phyloP scores from a whole-genome alignment of 2,329 filamentous ascomycete genomes.

The Arthrobotrys conoides region DNA sequence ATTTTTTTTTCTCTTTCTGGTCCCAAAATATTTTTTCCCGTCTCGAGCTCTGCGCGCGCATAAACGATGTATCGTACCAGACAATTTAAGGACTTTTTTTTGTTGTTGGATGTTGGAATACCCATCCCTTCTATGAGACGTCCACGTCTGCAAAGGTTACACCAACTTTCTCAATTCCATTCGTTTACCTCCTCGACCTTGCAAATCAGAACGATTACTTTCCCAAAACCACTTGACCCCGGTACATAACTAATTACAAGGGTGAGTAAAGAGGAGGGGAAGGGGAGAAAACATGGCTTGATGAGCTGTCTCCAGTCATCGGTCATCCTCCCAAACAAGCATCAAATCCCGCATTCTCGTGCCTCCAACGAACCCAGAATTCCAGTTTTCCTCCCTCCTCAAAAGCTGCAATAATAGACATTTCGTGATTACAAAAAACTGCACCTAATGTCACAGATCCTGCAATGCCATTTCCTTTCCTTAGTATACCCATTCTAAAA shows the following conservation, averaged over 20 bases:
- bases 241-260: neutral
- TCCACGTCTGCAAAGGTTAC: conserved; percentile 46
- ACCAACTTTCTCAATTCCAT: conserved; percentile 29
- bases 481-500: neutral
- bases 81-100: neutral
- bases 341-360: conserved; percentile 3
- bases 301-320: conserved; percentile 17
- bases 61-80: neutral
- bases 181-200: too few species aligned
- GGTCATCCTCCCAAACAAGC: neutral
- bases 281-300: neutral
- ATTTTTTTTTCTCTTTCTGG: neutral
- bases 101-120: conserved; percentile 51
- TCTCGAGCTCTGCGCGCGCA: conserved; percentile 9
- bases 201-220: neutral
- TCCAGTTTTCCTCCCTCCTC: neutral
- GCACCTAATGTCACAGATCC: conserved; percentile 4
- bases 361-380: neutral
- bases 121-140: conserved; percentile 6
- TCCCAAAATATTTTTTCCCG: neutral
- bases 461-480: neutral
- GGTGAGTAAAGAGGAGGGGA: neutral
- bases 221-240: neutral
- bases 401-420: neutral
- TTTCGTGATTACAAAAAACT: conserved; percentile 9